Evolutionary conservation across 1,284 basidiomycete genomes (phyloP).

Genomic region (Moesziomyces sp.): DNA sequence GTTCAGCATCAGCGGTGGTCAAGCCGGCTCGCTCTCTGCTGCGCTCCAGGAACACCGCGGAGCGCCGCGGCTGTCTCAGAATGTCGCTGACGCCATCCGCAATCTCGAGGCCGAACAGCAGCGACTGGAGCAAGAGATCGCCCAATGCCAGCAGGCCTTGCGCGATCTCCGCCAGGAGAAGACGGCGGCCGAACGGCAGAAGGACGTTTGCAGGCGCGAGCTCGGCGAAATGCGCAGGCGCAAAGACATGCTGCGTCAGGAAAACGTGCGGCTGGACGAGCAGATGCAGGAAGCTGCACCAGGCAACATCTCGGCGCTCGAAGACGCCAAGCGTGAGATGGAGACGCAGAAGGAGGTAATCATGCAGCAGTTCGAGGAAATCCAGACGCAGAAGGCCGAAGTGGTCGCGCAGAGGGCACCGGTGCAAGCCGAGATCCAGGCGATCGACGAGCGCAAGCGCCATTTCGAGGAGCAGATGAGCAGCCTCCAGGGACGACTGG

Average conservation of each 20-base stretch:
- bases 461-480: conserved; percentile 24
- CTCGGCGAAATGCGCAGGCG: conserved; percentile 29
- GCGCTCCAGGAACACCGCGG: conserved; percentile 67
- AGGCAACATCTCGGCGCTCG: conserved; percentile 76
- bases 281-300: conserved; percentile 81
- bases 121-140: conserved; percentile 29
- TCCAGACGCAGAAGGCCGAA: conserved; percentile 46
- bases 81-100: conserved; percentile 53
- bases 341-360: conserved; percentile 50
- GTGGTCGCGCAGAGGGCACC: conserved; percentile 64
- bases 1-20: conserved; percentile 56
- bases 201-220: conserved; percentile 17
- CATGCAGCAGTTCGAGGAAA: conserved; percentile 46
- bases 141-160: conserved; percentile 8
- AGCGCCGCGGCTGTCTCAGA: conserved; percentile 63
- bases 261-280: conserved; percentile 71
- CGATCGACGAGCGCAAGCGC: conserved; percentile 23
- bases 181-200: conserved; percentile 21
- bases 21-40: conserved; percentile 40
- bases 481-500: conserved; percentile 45
- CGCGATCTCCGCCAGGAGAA: conserved; percentile 20
- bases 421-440: conserved; percentile 63
- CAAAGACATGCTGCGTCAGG: conserved; percentile 29
- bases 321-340: conserved; percentile 70
- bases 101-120: conserved; percentile 36